phyloP scores from a whole-genome alignment of 2,329 filamentous ascomycete species.

The Ceratocystis huliohia region DNA sequence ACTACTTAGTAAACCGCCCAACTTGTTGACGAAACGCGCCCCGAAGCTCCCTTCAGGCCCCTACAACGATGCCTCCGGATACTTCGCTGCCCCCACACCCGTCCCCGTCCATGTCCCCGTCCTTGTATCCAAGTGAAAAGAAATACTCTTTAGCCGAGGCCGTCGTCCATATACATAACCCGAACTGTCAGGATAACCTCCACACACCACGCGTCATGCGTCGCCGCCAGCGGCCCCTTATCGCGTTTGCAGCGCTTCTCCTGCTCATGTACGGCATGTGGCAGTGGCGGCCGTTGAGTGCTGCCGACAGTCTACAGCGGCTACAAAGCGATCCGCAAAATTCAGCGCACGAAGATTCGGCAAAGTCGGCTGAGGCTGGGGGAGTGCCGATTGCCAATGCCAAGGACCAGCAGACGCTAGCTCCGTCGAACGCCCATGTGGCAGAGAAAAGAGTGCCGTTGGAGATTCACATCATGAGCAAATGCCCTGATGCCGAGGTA shows the following conservation, averaged over 20 bases:
- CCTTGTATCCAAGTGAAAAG: too few relatives aligned
- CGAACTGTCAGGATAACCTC: not conserved
- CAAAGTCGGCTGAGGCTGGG: not conserved
- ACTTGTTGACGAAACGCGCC: not conserved
- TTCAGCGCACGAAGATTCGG: slow-evolving; percentile 1
- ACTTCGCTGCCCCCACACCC: not conserved
- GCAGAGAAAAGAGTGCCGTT: slow-evolving; percentile 48
- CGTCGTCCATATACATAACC: not conserved
- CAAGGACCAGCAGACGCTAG: not conserved
- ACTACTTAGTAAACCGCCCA: not conserved
- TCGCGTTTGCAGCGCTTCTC: slow-evolving; percentile 4
- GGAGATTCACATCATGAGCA: slow-evolving; percentile 93
- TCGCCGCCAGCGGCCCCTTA: slow-evolving; percentile 12
- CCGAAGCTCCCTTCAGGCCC: not conserved
- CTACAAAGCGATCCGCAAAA: slow-evolving; percentile 5
- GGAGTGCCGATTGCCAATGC: not conserved
- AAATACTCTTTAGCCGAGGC: not conserved
- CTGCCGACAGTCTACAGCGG: slow-evolving; percentile 6
- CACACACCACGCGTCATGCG: slow-evolving; percentile 2
- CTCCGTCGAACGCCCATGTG: not conserved
- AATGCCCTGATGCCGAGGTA: slow-evolving; percentile 78
- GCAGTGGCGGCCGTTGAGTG: slow-evolving; percentile 10
- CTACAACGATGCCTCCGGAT: not conserved
- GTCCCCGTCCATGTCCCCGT: not conserved
- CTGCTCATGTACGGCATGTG: slow-evolving; percentile 10